Evolutionary conservation across 495 filamentous ascomycete genomes (phyloP), one percentile per base, ranked within the genome.

Genomic region (Parachaetomium inaequale): DNA sequence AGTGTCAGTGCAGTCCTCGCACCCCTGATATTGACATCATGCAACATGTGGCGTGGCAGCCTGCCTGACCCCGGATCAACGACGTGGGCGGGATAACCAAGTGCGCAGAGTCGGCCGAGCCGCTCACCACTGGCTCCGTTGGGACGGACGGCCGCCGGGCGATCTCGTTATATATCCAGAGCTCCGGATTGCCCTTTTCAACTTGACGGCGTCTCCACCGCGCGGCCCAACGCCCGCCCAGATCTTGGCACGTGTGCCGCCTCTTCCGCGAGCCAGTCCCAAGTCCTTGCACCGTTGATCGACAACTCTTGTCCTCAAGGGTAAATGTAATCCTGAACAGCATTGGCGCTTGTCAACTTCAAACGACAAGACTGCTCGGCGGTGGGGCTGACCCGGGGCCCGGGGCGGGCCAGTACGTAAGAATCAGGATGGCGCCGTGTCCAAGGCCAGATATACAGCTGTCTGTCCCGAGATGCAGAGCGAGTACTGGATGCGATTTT

Each of bases 181-280:
- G 19, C 46, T 50, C 21, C 26, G 46, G 7, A 31, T 31, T 52
- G 26, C 26, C 49, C 49, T 14, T 52, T 52, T 31, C 17, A 52
- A 52, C 42, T 26, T 19, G 8, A 7, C 17, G 26, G 49, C 6
- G 17, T 31, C 49, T 28, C 26, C 28, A 31, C 15, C 17, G 5
- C 28, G 17, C 49, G 26, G 6, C 26, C 49, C 49, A 52, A 52
- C 25, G 6, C 19, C 28, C 36, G 54, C 54, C 54, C 36, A 56
- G 54, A 19, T 36, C 54, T 56, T 56, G 54, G 54, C 54, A 29
- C 21, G 17, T 56, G 54, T 43, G 36, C 54, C 54, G 54, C 29
- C 14, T 17, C 15, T 15, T 42, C 51, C 14, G 25, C 17, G 21
- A 43, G 7, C 54, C 54, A 28, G 38, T 56, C n/a, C 36, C 12